These are phyloP conservation scores for Rhizopus delemar DNA, from an alignment of 371 early-diverging fungal genomes.

Conservation along the genomic window DNA sequence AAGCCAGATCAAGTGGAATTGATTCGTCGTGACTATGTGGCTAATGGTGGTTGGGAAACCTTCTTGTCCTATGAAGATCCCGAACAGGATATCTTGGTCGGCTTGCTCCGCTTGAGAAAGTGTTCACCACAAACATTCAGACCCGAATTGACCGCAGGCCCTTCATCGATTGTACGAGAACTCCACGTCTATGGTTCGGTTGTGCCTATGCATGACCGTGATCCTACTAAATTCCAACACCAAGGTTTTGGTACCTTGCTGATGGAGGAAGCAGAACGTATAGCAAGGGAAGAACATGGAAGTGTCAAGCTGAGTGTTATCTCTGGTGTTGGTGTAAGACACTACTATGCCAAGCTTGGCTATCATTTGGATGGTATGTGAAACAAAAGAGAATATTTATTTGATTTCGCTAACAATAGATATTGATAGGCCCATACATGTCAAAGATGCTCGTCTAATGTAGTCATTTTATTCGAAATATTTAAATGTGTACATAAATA, in stretches of 20 bases:
- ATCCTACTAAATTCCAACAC: conserved; percentile 99
- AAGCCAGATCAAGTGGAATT: conserved; percentile 95
- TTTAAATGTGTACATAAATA: too few species aligned
- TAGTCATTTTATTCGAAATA: neutral
- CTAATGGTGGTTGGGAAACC: conserved; percentile 99
- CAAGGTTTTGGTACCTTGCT: conserved; percentile 98
- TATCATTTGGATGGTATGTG: conserved; percentile 90
- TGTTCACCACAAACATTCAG: conserved; percentile 92
- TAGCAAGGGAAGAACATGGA: conserved; percentile 98
- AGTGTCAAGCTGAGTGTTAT: conserved; percentile 97
- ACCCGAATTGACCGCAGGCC: conserved; percentile 86
- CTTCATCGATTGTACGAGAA: conserved; percentile 96
- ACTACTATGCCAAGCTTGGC: conserved; percentile 99
- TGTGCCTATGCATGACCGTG: conserved; percentile 95
- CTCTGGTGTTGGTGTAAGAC: conserved; percentile 97
- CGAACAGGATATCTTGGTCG: conserved; percentile 97
- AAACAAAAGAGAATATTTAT: neutral
- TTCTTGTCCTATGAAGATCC: conserved; percentile 99
- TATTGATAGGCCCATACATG: conserved; percentile 84
- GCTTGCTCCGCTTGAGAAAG: conserved; percentile 95
- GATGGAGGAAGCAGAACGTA: conserved; percentile 99
- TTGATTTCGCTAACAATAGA: conserved; percentile 1
- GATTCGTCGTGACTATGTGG: conserved; percentile 98
- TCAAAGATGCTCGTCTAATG: conserved; percentile 76
- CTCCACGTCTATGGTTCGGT: conserved; percentile 99